Evolutionary conservation across 208 protist genomes (phyloP), one percentile per base, ranked within the genome.

Genomic region (Leptomonas pyrrhocoris): DNA sequence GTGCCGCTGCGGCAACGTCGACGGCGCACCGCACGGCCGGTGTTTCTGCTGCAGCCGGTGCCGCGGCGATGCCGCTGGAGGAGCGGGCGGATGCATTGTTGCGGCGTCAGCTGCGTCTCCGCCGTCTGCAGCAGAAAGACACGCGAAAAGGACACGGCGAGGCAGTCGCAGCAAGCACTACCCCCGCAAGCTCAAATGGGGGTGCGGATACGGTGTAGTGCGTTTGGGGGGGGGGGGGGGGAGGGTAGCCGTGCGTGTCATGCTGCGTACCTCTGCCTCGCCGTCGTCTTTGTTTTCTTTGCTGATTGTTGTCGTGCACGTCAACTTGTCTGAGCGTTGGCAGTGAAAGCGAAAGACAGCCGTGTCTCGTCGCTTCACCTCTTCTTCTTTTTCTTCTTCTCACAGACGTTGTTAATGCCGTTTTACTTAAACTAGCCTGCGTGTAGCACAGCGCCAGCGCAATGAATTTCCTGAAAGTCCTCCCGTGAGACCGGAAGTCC

Each of bases 31-130:
- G 28, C 11, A 53, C 27, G 31, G 21, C n/a, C 16, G 19, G 19
- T 15, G 19, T 15, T 5, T 3, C 40, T 19, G 51, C 34, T 18
- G 31, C 23, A 13, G 68, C 27, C 18, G 8, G 15, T n/a, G 51
- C n/a, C 6, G 0, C n/a, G 57, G 9, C 30, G 0, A 56, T 25
- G 56, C 19, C 51, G 34, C 40, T 65, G 48, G 50, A 53, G n/a
- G 61, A 45, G 0, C 56, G 56, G 21, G 63, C 50, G 6, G 53
- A 46, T 36, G 62, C 54, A 27, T 46, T 68, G 53, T 53, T 67
- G n/a, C 73, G 46, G 53, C 73, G 73, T n/a, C 73, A 62, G 43
- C 28, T 55, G 59, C 66, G 73, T n/a, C 66, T 57, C n/a, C 55
- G 64, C 15, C 54, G 53, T 13, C 36, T 34, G 49, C 40, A 49